These are phyloP conservation scores for Nitzschia palea DNA, from an alignment of 108 stramenopile species.

Conservation along the genomic window DNA sequence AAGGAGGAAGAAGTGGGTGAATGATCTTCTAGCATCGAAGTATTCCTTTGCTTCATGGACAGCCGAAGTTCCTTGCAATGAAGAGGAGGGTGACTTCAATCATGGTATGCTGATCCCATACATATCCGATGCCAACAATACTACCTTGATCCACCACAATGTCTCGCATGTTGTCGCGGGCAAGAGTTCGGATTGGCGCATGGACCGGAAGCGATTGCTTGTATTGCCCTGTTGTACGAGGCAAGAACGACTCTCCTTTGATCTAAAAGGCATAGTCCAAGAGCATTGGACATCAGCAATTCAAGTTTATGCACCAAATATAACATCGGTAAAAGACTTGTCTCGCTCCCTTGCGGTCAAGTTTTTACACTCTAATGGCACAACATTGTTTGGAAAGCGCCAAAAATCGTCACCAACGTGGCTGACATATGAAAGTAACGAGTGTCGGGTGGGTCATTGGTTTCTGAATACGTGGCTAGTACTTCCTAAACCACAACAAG, in stretches of 20 bases:
- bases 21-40: not conserved
- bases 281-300: not conserved
- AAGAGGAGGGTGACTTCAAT: not conserved
- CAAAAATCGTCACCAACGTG: not conserved
- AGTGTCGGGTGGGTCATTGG: slow-evolving; percentile 1
- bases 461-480: slow-evolving; percentile 2
- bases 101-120: not conserved
- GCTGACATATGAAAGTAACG: not conserved
- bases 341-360: not conserved
- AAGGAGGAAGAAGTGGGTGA: not conserved
- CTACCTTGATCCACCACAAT: not conserved
- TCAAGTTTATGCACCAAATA: not conserved
- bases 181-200: not conserved
- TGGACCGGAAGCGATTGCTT: not conserved
- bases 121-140: not conserved
- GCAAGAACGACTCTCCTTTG: no score
- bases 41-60: slow-evolving; percentile 1
- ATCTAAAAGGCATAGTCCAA: no score
- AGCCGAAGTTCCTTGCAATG: not conserved
- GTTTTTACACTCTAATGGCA: not conserved
- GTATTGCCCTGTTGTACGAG: not conserved
- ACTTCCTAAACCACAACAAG: no score
- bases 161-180: not conserved
- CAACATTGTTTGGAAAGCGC: not conserved
- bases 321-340: not conserved